Base-by-base conservation (phyloP, 1,284 basidiomycete species). In the Garcileccinum viscosum region DNA sequence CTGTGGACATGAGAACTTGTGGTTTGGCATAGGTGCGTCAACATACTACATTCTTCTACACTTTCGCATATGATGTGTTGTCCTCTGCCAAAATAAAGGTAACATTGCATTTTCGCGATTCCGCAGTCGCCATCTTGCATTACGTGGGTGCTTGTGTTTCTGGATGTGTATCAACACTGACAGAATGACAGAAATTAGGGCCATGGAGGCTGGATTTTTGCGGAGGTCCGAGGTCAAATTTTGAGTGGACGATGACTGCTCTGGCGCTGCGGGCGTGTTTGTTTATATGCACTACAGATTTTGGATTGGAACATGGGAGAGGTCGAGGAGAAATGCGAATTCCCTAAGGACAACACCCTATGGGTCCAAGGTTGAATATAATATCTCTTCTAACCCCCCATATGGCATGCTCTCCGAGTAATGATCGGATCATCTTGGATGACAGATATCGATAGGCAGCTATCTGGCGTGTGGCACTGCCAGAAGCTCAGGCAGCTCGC, bases 41-140 rank as follows among this genome's bases (percentile, higher is more conserved):
- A 37, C 59, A n/a, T n/a, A 61, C 33, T 8, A 35, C 32, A 59
- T 59, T 32, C 56, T 59, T 30, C 32, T 59, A 22, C 56, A 59
- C 30, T 12, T 33, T 53, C 27, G 14, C 11, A 2, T 19, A 9
- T 70, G 22, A 19, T 17, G 2, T n/a, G 2, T 33, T 8, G 17
- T 24, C 7, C 27, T 30, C 2, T 17, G 19, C 37, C 6, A 69
- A 7, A 72, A 64, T 44, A 71, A 72, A 74, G 84, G 83, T 2
- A 81, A 79, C 66, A 70, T 85, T 62, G 76, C 72, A 0, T 47
- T 76, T 33, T 77, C 78, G 6, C 77, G 84, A 30, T 76, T 82
- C 71, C 76, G 80, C 58, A 80, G 79, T 67, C 78, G 80, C 60
- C 75, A 82, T 60, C 71, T 84, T 24, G 83, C 83, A 2, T 66